Base-by-base conservation (phyloP, 2,329 filamentous ascomycete species). In the Thielaviopsis musarum region DNA sequence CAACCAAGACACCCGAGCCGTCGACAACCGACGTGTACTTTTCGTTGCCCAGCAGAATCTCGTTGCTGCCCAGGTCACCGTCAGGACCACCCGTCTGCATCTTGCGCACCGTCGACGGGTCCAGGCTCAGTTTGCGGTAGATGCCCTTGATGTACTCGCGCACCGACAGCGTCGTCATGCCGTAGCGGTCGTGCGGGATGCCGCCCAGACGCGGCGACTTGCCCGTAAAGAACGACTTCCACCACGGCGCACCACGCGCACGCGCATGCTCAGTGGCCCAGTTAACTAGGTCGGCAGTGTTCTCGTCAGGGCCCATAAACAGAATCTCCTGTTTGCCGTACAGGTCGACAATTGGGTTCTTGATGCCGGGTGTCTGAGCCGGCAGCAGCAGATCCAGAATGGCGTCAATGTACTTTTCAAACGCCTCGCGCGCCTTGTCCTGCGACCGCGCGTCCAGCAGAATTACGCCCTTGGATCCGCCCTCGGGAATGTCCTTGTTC, bases 201-300 rank as follows among this genome's bases (percentile, higher is more conserved):
- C 93, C 93, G 64, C 93, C 93, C 15, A 98, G 80, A 72, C 87
- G 93, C 58, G 90, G 93, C 66, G 89, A 95, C 79, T 98, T 98
- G 68, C 93, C 93, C 1, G 93, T 98, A 79, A 98, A 98, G 81
- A 98, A 98, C 0, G 93, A 98, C 78, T 98, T 98, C 93, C 93
- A 98, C 89, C 91, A 98, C 28, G 90, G 89, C 4, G 93, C 93
- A 53, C 90, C 90, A 66, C 93, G 84, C 63, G 76, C 75, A 57
- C 89, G 83, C 62, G 93, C 93, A 71, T 98, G 93, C 71, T 93
- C 85, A 1, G 93, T 98, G n/a, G 93, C 93, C 93, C 93, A 98
- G 73, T 98, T 84, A 57, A 98, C 93, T 38, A 98, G 79, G 67
- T 95, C 89, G 22, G 93, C 93, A 1, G 93, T 98, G 75, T 98